These are phyloP conservation scores for Wickerhamiella alocasiicola DNA, from an alignment of 805 yeast species.

Conservation along the genomic window DNA sequence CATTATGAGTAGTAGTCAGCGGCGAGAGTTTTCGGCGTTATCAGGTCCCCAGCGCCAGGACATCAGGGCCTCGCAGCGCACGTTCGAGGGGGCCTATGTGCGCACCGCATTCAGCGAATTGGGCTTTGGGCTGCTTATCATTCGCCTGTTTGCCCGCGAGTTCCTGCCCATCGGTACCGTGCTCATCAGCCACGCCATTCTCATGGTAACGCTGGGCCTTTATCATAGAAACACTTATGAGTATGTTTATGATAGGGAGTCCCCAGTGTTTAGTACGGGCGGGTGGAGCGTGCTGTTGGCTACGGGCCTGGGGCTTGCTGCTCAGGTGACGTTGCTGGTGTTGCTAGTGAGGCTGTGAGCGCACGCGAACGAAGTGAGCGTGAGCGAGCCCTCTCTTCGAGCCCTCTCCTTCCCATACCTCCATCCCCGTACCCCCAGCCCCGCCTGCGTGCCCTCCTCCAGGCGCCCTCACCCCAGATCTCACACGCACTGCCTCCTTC, in stretches of 20 bases:
- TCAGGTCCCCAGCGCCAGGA: constrained; percentile 23
- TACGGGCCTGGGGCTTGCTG: constrained; percentile 36
- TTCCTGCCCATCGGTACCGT: constrained; percentile 57
- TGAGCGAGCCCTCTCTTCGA: no score
- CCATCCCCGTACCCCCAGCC: no score
- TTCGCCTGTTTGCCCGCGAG: constrained; percentile 51
- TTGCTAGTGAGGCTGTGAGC: constrained; percentile 33
- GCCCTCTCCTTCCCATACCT: no score
- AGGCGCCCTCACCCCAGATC: no score
- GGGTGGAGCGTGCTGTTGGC: constrained; percentile 49
- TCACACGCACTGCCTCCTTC: no score
- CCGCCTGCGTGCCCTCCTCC: no score
- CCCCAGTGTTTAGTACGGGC: constrained; percentile 37
- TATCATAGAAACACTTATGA: constrained; percentile 22
- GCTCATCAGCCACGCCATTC: constrained; percentile 47
- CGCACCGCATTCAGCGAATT: constrained; percentile 59
- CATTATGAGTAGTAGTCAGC: constrained; percentile 9
- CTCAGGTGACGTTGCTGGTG: constrained; percentile 41
- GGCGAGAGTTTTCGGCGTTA: constrained; percentile 6
- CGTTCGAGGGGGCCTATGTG: constrained; percentile 75
- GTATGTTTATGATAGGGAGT: constrained; percentile 13
- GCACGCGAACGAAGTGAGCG: no score
- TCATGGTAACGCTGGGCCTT: constrained; percentile 33
- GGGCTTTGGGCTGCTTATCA: constrained; percentile 50
- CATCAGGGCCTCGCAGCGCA: constrained; percentile 57